Conservation (phyloP, 2,329 filamentous ascomycete genomes). For the Aotearoamyces nothofagi region DNA sequence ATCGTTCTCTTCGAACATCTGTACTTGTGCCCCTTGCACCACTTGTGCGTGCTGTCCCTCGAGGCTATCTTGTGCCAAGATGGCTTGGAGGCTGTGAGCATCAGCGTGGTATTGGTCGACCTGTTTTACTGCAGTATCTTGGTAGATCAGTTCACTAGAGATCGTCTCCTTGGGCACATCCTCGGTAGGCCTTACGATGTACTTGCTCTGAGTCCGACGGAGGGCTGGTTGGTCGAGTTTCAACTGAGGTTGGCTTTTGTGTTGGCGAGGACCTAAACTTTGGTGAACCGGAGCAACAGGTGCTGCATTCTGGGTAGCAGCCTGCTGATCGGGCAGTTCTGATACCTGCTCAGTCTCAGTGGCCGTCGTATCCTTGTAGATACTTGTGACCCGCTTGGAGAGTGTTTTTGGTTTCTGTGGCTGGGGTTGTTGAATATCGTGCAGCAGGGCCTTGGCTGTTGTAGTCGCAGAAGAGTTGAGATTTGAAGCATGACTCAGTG, state of each 20-base stretch:
- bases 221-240: slow-evolving; percentile 11
- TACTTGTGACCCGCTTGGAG: slow-evolving; percentile 33
- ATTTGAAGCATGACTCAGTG: slow-evolving; percentile 4
- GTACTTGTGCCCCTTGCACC: too few relatives aligned
- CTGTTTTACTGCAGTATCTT: slow-evolving; percentile 5
- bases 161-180: slow-evolving; percentile 4
- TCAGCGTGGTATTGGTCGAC: not conserved
- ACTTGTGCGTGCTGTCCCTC: slow-evolving; percentile 7
- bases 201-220: slow-evolving; percentile 13
- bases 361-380: slow-evolving; percentile 35
- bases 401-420: slow-evolving; percentile 22
- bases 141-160: slow-evolving; percentile 8
- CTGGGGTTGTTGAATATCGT: slow-evolving; percentile 11
- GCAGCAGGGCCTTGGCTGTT: slow-evolving; percentile 17
- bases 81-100: slow-evolving; percentile 1
- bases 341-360: slow-evolving; percentile 15
- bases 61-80: slow-evolving; percentile 1
- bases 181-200: slow-evolving; percentile 7
- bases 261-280: slow-evolving; percentile 13
- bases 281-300: slow-evolving; percentile 15
- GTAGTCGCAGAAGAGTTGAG: not conserved
- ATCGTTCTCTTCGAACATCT: too few relatives aligned
- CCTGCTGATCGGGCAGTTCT: slow-evolving; percentile 3
- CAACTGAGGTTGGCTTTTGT: slow-evolving; percentile 16
- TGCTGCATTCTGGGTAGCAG: slow-evolving; percentile 13